Base-by-base conservation (phyloP, 257 asterid species). In the Phtheirospermum japonicum region DNA sequence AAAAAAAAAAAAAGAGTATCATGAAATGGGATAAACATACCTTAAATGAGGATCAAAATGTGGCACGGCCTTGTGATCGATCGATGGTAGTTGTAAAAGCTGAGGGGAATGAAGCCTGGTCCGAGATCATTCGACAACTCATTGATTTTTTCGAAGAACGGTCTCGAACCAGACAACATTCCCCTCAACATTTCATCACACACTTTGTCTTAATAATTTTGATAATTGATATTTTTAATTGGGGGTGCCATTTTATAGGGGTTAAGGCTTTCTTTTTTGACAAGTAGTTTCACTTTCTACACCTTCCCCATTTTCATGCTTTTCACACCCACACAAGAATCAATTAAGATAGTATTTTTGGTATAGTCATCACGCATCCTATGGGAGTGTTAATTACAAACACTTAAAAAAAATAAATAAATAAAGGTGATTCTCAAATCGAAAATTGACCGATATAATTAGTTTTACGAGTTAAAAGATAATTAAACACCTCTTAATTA, bases 71-170 rank as follows among this genome's bases (percentile, higher is more conserved):
- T 36, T 36, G 1, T 9, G 42, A 9, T 36, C 9, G 45, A 39
- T 39, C 45, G 12, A 42, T 13, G 49, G 17, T 42, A 13, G 49
- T 42, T 42, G 57, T 13, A 50, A 50, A 50, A 50, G 32, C 33
- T 50, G 32, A 50, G 57, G 57, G 57, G 57, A 50, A 50, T 50
- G 57, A 50, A 50, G 57, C 57, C 57, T 50, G 57, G 57, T 50
- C 57, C 57, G 57, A 50, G 32, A 16, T 46, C 26, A 46, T 46
- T 46, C 53, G 26, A 50, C 57, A 18, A 5, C 19, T 16, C 26
- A 17, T 14, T 7, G 4, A 9, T 48, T 9, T 48, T 7, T 17
- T 8, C 32, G 32, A 50, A 9, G 57, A 18, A 50, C 11, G 32
- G 57, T 50, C 57, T 50, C 57, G 33, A 50, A 26, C 57, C 32